phyloP scores from a whole-genome alignment of 495 filamentous ascomycete genomes.

The Cenococcum geophilum region DNA sequence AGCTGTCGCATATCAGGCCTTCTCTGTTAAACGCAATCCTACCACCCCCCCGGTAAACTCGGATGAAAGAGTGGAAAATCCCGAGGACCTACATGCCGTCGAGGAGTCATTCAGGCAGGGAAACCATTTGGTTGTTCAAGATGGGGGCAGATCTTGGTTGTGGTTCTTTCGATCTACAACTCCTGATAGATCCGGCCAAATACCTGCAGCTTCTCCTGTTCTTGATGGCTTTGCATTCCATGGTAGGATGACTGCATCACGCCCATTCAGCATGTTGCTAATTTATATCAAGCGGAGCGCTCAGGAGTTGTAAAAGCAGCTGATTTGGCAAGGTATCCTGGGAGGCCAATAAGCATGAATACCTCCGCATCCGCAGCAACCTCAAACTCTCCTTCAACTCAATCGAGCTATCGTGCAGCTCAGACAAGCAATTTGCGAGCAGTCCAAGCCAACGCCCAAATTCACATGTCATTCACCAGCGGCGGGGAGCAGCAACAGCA shows the following conservation, averaged over 20 bases:
- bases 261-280: neutral
- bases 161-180: slow-evolving; percentile 26
- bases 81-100: slow-evolving; percentile 20
- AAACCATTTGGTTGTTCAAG: slow-evolving; percentile 22
- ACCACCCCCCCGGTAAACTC: neutral
- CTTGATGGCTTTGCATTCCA: slow-evolving; percentile 22
- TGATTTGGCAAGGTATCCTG: slow-evolving; percentile 22
- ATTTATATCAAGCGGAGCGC: slow-evolving; percentile 11
- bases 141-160: slow-evolving; percentile 20
- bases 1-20: slow-evolving; percentile 30
- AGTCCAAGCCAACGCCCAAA: slow-evolving; percentile 4
- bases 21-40: slow-evolving; percentile 21
- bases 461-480: neutral
- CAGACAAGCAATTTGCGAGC: slow-evolving; percentile 4
- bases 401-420: neutral
- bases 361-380: slow-evolving; percentile 8
- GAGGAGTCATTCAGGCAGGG: slow-evolving; percentile 20
- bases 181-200: slow-evolving; percentile 16
- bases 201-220: slow-evolving; percentile 11
- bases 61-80: neutral
- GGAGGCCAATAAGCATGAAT: slow-evolving; percentile 5
- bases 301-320: slow-evolving; percentile 27
- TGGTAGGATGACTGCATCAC: slow-evolving; percentile 3
- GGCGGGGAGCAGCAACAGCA: slow-evolving; percentile 13
- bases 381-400: slow-evolving; percentile 13